Conservation (phyloP, 805 yeast genomes). For the Cyberlindnera maritima region DNA sequence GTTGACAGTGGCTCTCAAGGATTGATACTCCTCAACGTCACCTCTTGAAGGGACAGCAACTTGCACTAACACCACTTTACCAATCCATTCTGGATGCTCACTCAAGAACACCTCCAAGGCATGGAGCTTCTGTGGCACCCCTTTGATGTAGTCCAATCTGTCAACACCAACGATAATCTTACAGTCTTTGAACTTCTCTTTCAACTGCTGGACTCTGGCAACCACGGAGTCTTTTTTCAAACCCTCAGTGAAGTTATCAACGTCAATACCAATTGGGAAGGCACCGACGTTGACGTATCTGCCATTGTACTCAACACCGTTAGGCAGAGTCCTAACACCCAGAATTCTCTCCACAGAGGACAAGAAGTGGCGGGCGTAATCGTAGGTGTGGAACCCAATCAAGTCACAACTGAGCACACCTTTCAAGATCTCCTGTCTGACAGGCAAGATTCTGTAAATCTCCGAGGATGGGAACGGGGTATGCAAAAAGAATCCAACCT, state of each 20-base stretch:
- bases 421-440: constrained; percentile 82
- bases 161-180: constrained; percentile 96
- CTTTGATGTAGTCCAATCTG: constrained; percentile 93
- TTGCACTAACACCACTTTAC: constrained; percentile 92
- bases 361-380: constrained; percentile 93
- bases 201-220: constrained; percentile 61
- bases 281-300: constrained; percentile 87
- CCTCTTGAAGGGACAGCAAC: constrained; percentile 98
- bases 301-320: constrained; percentile 78
- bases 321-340: constrained; percentile 81
- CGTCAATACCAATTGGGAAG: constrained; percentile 98
- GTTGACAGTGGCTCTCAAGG: constrained; percentile 88
- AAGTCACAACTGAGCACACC: constrained; percentile 94
- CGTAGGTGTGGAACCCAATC: constrained; percentile 98
- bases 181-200: constrained; percentile 64
- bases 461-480: constrained; percentile 98
- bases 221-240: constrained; percentile 60
- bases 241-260: constrained; percentile 84
- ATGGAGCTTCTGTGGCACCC: constrained; percentile 95
- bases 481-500: constrained; percentile 91
- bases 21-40: constrained; percentile 97
- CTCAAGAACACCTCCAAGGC: constrained; percentile 91
- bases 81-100: constrained; percentile 97
- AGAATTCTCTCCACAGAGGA: constrained; percentile 85
- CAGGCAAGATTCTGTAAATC: constrained; percentile 93